Evolutionary conservation across 2,329 filamentous ascomycete genomes (phyloP), one percentile per base, ranked within the genome.

Genomic region (Scorias spongiosa): DNA sequence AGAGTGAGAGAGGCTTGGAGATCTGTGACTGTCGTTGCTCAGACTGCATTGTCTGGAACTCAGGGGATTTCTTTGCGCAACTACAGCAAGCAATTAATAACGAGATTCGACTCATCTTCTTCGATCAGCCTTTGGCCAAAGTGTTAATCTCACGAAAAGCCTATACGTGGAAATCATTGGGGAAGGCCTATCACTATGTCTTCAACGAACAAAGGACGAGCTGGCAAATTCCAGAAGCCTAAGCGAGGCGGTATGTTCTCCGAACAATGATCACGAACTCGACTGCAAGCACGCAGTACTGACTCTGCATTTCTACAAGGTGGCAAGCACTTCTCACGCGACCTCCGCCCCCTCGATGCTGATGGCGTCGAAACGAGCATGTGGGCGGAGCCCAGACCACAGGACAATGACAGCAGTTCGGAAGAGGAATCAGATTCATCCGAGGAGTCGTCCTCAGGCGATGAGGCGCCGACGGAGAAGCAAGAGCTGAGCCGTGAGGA

Each of bases 141-240:
- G 20, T 7, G 20, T 26, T 7, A 26, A 26, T 26, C 7, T 26
- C 20, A 26, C 20, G 20, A 26, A 26, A 26, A 26, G 20, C 20
- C 20, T 26, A 4, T 26, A 26, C 20, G 20, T 4, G 20, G 20
- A 26, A 7, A 26, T 7, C 20, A 26, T 26, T 26, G 7, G 20
- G 7, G 4, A 7, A 7, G 9, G 11, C 5, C 32, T 36, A 12
- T 36, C 32, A 36, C 32, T 65, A 72, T 73, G 63, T 69, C 80
- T 48, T 57, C 53, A 48, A 63, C 64, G 54, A 63, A 64, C 53
- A 63, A 86, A 61, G 87, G 85, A 55, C 83, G 88, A 61, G 87
- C 83, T 57, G 86, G 88, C 66, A 96, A 96, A 69, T 94, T 89
- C 65, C 84, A 79, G 70, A 96, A 95, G 71, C 86, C 82, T 54